Base-by-base conservation (phyloP, 2,329 filamentous ascomycete genomes). In the Ophiostoma montium region DNA sequence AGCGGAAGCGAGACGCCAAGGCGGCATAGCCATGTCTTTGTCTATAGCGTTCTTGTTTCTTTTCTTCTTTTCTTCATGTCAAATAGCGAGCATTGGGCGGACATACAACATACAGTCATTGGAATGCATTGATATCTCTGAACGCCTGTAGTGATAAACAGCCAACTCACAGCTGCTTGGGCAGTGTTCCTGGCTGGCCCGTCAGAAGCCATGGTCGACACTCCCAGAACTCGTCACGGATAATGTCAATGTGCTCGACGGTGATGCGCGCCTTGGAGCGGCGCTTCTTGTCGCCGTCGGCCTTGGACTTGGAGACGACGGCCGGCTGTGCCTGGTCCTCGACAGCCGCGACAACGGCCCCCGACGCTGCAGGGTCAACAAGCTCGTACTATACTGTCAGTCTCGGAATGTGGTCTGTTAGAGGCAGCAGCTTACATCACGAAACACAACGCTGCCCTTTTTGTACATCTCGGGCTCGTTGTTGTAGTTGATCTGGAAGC, bases 401-500 rank as follows among this genome's bases (percentile, higher is more conserved):
- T 18, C 12, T n/a, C n/a, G n/a, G n/a, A n/a, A n/a, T n/a, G n/a
- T n/a, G 2, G n/a, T 16, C 12, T 7, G 21, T 16, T 5, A 19
- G 12, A 41, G 11, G 3, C 35, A 18, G 13, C 15, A 6, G 64
- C 76, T 60, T 66, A 84, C 84, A 62, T 92, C 84, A 58, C 89
- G 76, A 62, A 89, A 92, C 5, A 96, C 66, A 2, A 95, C 83
- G 56, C 86, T 96, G 5, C 92, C 92, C 63, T 96, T 98, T 63
- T 83, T 92, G 65, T 78, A 95, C 15, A 95, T 88, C 54, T 94
- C 87, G 0, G 80, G 79, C 64, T 98, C 92, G 57, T 95, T 92
- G 65, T 98, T 98, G 67, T 98, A 98, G 66, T 98, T 98, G 62
- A 96, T 89, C 3, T 81, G 78, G 63, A 95, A 96, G 23, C 75